Evolutionary conservation across 2,329 filamentous ascomycete species (phyloP).

Genomic region (Colletotrichum musicola): DNA sequence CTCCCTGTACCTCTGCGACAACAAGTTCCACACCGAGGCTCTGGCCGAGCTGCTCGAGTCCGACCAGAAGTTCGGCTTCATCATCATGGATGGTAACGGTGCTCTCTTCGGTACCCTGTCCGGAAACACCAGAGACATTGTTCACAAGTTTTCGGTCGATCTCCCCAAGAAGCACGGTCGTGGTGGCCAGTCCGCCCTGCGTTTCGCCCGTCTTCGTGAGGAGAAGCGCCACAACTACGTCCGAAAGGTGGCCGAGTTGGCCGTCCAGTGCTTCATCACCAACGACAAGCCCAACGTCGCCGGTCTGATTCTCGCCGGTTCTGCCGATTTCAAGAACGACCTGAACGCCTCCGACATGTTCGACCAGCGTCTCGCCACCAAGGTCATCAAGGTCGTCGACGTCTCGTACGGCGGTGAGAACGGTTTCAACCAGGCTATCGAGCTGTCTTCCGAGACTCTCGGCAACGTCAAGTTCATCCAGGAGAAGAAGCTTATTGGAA

Average conservation of each 20-base stretch:
- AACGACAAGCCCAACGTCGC: conserved; percentile 98
- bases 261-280: conserved; percentile 99
- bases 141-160: conserved; percentile 99
- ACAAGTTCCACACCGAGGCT: conserved; percentile 99
- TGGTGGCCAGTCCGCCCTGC: conserved; percentile 99
- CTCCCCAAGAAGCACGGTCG: conserved; percentile 99
- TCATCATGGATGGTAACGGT: conserved; percentile 99
- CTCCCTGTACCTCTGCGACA: conserved; percentile 98
- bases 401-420: conserved; percentile 99
- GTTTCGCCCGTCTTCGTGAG: conserved; percentile 99
- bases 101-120: conserved; percentile 96
- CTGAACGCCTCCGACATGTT: conserved; percentile 98
- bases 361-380: conserved; percentile 88
- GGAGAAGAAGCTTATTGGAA: conserved; percentile 99
- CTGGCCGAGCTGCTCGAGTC: conserved; percentile 97
- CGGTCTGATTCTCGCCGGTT: conserved; percentile 94
- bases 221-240: conserved; percentile 99
- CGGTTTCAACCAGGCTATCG: conserved; percentile 99
- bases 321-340: conserved; percentile 99
- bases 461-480: conserved; percentile 99
- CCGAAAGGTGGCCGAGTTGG: conserved; percentile 96
- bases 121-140: conserved; percentile 95
- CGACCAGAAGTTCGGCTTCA: conserved; percentile 99
- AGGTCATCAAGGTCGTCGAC: conserved; percentile 99
- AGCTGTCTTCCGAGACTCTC: conserved; percentile 92